phyloP scores from a whole-genome alignment of 2,329 filamentous ascomycete species.

The Madurella mycetomatis region DNA sequence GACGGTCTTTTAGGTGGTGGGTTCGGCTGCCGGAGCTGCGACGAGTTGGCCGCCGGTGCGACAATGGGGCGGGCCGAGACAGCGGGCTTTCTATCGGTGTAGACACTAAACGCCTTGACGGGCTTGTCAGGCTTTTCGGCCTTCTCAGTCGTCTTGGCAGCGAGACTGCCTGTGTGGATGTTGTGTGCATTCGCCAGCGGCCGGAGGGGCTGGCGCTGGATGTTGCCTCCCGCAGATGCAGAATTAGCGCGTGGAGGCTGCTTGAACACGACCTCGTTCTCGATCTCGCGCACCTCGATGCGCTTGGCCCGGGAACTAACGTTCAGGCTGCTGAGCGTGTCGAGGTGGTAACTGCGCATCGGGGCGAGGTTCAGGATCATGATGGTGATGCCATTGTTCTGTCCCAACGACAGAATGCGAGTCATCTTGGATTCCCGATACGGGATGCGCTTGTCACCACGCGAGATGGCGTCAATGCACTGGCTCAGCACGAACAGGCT shows the following conservation, averaged over 20 bases:
- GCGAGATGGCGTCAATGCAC: conserved; percentile 89
- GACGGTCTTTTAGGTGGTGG: conserved; percentile 39
- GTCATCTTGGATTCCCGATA: conserved; percentile 98
- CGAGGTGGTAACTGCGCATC: conserved; percentile 85
- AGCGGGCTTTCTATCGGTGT: conserved; percentile 64
- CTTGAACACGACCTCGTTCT: conserved; percentile 90
- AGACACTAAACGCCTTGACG: conserved; percentile 80
- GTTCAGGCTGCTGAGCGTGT: conserved; percentile 89
- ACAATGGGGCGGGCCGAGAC: conserved; percentile 28
- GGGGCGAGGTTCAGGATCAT: conserved; percentile 96
- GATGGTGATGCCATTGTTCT: conserved; percentile 91
- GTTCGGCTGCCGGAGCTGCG: conserved; percentile 31
- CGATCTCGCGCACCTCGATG: conserved; percentile 91
- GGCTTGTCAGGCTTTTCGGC: conserved; percentile 62
- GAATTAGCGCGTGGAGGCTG: conserved; percentile 55
- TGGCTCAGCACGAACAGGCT: conserved; percentile 90
- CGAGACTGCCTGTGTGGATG: conserved; percentile 55
- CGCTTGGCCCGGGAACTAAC: conserved; percentile 94
- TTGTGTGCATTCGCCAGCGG: conserved; percentile 74
- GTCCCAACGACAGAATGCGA: conserved; percentile 81
- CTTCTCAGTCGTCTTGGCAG: conserved; percentile 45
- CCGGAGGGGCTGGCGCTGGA: conserved; percentile 70
- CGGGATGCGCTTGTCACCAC: conserved; percentile 71
- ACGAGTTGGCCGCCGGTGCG: conserved; percentile 27
- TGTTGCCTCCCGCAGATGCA: conserved; percentile 37